phyloP scores from a whole-genome alignment of 2,329 filamentous ascomycete genomes.

The Aspergillus sp. region DNA sequence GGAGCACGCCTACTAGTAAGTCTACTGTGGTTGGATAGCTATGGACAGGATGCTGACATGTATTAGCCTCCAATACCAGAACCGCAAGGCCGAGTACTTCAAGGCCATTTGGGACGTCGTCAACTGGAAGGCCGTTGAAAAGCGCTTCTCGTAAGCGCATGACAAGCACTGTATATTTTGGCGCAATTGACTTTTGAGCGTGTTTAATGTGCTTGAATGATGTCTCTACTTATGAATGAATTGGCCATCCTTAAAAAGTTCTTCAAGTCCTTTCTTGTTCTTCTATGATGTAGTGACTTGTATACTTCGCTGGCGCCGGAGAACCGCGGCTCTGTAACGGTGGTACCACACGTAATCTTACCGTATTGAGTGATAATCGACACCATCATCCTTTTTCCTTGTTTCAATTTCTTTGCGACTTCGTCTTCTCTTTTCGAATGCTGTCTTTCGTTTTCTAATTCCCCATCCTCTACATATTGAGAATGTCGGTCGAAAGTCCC shows the following conservation, averaged over 20 bases:
- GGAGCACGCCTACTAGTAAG: constrained; percentile 89
- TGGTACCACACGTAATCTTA: not conserved
- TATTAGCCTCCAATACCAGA: constrained; percentile 77
- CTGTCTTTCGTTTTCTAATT: not conserved
- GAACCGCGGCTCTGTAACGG: constrained; percentile 1
- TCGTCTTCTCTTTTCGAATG: not conserved
- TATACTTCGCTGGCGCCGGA: not conserved
- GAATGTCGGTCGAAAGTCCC: constrained; percentile 26
- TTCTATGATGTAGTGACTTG: not conserved
- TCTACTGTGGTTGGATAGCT: constrained; percentile 9
- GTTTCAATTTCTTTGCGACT: not conserved
- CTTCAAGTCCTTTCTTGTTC: not conserved
- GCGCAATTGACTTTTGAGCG: constrained; percentile 8
- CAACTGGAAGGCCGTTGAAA: constrained; percentile 88
- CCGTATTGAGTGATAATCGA: not conserved
- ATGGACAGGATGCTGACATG: constrained; percentile 11
- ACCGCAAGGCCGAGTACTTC: constrained; percentile 96
- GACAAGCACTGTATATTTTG: constrained; percentile 5
- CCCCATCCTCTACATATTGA: constrained; percentile 2
- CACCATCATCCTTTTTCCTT: not conserved
- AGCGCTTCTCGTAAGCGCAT: constrained; percentile 55
- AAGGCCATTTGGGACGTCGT: constrained; percentile 87
- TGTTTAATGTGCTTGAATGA: constrained; percentile 4
- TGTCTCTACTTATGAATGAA: constrained; percentile 1
- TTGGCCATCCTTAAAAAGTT: not conserved